Conservation (phyloP, 805 yeast species). For the Saturnispora silvae region DNA sequence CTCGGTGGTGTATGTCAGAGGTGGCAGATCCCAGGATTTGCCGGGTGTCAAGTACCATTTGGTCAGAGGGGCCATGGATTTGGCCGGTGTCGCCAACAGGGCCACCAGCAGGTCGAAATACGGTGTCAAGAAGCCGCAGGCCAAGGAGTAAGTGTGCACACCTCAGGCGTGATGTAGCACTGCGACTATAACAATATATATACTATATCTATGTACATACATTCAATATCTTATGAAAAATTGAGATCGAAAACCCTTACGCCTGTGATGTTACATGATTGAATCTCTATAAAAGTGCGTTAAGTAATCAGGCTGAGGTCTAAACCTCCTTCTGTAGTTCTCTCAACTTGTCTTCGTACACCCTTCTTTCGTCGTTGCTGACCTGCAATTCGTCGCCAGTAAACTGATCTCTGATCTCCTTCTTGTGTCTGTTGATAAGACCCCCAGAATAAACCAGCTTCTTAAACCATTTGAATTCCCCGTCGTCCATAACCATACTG, state of each 20-base stretch:
- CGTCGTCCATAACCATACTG: slow-evolving; percentile 63
- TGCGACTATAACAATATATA: too few species aligned
- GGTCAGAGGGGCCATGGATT: slow-evolving; percentile 86
- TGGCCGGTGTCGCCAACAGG: slow-evolving; percentile 92
- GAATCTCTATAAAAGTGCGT: too few species aligned
- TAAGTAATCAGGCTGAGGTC: too few species aligned
- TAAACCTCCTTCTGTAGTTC: slow-evolving; percentile 35
- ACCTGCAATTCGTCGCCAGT: slow-evolving; percentile 24
- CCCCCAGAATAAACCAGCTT: slow-evolving; percentile 34
- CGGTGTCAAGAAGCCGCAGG: slow-evolving; percentile 79
- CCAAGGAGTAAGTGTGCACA: slow-evolving; percentile 27
- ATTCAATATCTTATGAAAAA: too few species aligned
- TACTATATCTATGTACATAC: neutral
- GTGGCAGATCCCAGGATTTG: slow-evolving; percentile 96
- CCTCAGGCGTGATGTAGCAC: too few species aligned
- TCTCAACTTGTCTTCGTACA: slow-evolving; percentile 36
- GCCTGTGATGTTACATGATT: too few species aligned
- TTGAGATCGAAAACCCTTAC: too few species aligned
- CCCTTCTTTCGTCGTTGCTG: slow-evolving; percentile 27
- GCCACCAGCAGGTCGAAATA: slow-evolving; percentile 83
- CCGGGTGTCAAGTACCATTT: slow-evolving; percentile 96
- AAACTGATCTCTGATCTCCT: slow-evolving; percentile 26
- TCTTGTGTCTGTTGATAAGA: slow-evolving; percentile 41
- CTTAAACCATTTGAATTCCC: slow-evolving; percentile 60
- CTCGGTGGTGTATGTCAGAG: slow-evolving; percentile 89